A percentile compares a stretch with the other conserved stretches of the same genome.
phyloP scores from a whole-genome alignment of 768 basidiomycete species.

The Lyophyllum semitale region DNA sequence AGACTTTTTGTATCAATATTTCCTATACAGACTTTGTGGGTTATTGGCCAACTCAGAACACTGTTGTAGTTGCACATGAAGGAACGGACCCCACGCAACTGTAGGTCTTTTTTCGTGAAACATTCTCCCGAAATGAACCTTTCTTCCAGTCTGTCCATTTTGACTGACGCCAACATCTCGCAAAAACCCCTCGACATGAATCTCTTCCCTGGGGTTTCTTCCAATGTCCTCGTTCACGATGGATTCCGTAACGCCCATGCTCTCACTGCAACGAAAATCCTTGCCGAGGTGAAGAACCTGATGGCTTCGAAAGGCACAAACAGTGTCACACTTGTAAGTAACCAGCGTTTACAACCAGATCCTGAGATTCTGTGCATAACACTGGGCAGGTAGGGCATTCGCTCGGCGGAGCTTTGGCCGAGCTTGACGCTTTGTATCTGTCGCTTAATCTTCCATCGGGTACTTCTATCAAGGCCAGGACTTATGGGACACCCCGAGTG shows the following conservation, averaged over 20 bases:
- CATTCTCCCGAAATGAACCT: not conserved
- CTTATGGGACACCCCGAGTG: slow-evolving; percentile 54
- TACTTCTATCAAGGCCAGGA: slow-evolving; percentile 41
- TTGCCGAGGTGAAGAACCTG: slow-evolving; percentile 42
- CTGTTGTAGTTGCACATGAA: slow-evolving; percentile 62
- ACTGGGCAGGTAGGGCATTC: slow-evolving; percentile 45
- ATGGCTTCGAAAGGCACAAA: slow-evolving; percentile 37
- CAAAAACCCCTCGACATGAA: slow-evolving; percentile 38
- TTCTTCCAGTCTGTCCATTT: slow-evolving; percentile 40
- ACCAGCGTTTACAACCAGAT: not conserved
- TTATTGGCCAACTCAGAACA: slow-evolving; percentile 49
- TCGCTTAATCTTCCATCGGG: slow-evolving; percentile 45
- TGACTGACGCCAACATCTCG: slow-evolving; percentile 50
- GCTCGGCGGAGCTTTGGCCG: slow-evolving; percentile 53
- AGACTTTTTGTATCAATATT: not conserved
- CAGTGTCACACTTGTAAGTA: slow-evolving; percentile 42
- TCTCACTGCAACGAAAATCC: slow-evolving; percentile 43
- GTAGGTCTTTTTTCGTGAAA: slow-evolving; percentile 29
- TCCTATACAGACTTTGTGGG: slow-evolving; percentile 50
- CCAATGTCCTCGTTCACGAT: slow-evolving; percentile 45
- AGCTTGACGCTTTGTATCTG: slow-evolving; percentile 51
- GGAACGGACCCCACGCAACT: slow-evolving; percentile 60
- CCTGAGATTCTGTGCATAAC: not conserved
- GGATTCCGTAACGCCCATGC: slow-evolving; percentile 59
- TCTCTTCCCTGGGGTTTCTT: slow-evolving; percentile 57